phyloP scores from a whole-genome alignment of 441 rosid species.

The Gossypium lobatum region DNA sequence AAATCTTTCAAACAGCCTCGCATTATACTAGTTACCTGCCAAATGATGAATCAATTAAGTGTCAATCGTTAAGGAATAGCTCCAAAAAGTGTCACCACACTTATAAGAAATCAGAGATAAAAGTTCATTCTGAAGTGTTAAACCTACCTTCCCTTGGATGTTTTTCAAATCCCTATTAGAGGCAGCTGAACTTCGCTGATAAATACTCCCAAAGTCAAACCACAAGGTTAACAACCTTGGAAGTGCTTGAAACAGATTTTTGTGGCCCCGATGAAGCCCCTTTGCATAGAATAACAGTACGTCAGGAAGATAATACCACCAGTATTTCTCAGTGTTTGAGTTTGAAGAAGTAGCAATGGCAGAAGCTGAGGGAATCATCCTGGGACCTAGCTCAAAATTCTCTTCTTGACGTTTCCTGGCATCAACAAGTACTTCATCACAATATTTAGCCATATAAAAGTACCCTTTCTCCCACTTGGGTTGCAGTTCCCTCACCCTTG shows the following conservation, averaged over 20 bases:
- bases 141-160: conserved; percentile 69
- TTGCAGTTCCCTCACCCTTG: conserved; percentile 84
- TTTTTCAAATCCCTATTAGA: conserved; percentile 67
- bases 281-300: conserved; percentile 86
- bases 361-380: conserved; percentile 45
- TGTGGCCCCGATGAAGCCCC: conserved; percentile 95
- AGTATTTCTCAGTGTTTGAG: conserved; percentile 51
- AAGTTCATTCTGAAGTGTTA: conserved; percentile 9
- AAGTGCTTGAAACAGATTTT: conserved; percentile 95
- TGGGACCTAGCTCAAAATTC: conserved; percentile 47
- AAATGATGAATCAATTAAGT: conserved; percentile 22
- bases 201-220: conserved; percentile 95
- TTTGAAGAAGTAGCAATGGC: conserved; percentile 34
- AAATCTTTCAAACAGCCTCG: conserved; percentile 96
- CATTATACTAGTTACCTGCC: conserved; percentile 80
- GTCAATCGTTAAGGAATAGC: conserved; percentile 1
- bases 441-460: conserved; percentile 93
- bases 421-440: conserved; percentile 91
- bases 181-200: conserved; percentile 48
- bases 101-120: neutral
- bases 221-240: conserved; percentile 96
- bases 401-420: conserved; percentile 95
- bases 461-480: conserved; percentile 97
- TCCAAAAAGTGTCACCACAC: neutral
- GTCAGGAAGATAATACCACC: conserved; percentile 80